phyloP scores from a whole-genome alignment of 345 rosid genomes.

The Salix dunnii region DNA sequence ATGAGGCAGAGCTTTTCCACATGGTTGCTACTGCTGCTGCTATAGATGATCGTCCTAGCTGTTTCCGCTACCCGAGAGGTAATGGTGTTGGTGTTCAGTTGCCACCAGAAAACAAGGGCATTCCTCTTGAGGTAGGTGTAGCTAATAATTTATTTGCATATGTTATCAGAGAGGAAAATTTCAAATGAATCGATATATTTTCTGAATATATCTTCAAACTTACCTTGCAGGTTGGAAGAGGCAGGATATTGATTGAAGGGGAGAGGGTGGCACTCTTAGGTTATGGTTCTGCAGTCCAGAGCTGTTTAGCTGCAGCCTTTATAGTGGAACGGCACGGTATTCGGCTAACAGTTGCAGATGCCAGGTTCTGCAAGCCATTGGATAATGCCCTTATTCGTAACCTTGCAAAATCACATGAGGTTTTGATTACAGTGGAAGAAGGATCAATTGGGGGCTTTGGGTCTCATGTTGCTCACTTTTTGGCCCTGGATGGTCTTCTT shows the following conservation, averaged over 20 bases:
- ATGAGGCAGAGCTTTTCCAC: conserved; percentile 95
- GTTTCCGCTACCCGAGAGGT: conserved; percentile 96
- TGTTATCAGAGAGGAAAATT: not conserved
- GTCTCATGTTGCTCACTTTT: conserved; percentile 91
- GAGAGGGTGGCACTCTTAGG: conserved; percentile 85
- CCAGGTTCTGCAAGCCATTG: conserved; percentile 86
- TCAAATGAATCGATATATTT: not conserved
- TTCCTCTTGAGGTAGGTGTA: conserved; percentile 64
- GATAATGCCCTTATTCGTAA: conserved; percentile 74
- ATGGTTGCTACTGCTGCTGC: conserved; percentile 97
- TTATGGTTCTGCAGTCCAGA: conserved; percentile 84
- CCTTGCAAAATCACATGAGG: conserved; percentile 79
- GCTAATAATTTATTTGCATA: not conserved
- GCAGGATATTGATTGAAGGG: conserved; percentile 78
- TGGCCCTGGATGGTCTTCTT: conserved; percentile 85
- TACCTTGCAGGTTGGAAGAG: conserved; percentile 69
- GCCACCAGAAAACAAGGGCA: conserved; percentile 82
- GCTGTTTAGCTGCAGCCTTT: conserved; percentile 72
- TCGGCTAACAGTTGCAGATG: conserved; percentile 72
- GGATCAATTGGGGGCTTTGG: conserved; percentile 97
- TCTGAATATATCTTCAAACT: not conserved
- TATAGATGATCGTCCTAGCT: conserved; percentile 88
- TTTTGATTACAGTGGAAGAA: conserved; percentile 86
- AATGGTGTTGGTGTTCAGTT: conserved; percentile 73
- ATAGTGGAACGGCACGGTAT: conserved; percentile 53